Evolutionary conservation across 78 protist genomes (phyloP).

Genomic region (Dictyostelium firmibasis): DNA sequence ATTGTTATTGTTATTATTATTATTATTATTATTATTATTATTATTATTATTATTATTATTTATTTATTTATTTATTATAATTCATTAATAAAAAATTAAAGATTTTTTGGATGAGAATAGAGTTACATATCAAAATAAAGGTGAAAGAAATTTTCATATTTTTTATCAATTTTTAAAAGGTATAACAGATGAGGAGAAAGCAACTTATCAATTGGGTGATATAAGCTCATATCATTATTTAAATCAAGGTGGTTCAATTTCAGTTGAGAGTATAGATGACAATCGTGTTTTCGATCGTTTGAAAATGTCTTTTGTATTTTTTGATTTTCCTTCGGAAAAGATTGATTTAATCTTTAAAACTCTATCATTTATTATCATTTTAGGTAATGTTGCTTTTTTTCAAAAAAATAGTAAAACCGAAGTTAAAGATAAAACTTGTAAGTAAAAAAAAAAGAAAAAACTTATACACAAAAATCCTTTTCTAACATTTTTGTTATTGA

Average conservation of each 20-base stretch:
- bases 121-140: constrained; percentile 43
- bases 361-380: constrained; percentile 20
- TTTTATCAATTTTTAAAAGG: constrained; percentile 66
- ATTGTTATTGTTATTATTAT: neutral
- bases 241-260: constrained; percentile 63
- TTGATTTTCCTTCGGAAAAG: constrained; percentile 16
- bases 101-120: constrained; percentile 67
- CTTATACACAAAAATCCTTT: neutral
- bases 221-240: constrained; percentile 59
- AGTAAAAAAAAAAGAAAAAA: neutral
- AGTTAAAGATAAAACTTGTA: constrained; percentile 33
- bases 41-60: neutral
- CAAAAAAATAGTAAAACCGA: constrained; percentile 50
- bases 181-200: constrained; percentile 50
- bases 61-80: neutral
- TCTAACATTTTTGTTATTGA: neutral
- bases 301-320: constrained; percentile 37
- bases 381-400: constrained; percentile 43
- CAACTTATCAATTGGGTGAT: constrained; percentile 7
- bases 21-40: neutral
- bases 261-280: constrained; percentile 81
- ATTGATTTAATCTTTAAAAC: constrained; percentile 30
- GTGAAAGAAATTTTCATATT: constrained; percentile 79
- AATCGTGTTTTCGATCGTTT: constrained; percentile 30
- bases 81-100: neutral